Evolutionary conservation across 371 early-diverging fungal species (phyloP), one percentile per base, ranked within the genome.

Genomic region (Mortierella polycephala): DNA sequence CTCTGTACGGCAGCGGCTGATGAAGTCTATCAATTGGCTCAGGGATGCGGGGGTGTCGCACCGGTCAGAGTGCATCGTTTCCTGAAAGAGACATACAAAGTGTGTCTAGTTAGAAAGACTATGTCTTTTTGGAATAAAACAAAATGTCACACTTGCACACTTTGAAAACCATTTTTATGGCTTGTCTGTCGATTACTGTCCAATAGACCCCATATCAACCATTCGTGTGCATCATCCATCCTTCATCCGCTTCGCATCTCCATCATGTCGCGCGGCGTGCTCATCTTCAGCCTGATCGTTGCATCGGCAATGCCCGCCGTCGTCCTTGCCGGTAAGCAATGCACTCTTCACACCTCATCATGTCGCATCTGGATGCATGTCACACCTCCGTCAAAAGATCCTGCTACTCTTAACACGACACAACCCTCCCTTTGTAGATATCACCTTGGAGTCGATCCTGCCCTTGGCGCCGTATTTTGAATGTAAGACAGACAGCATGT

Each of bases 1-100:
- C 1, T 64, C 83, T 2, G 75, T 86, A 10, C 73, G 81, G 21
- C 79, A 86, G 54, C 71, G 90, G 7, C 69, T 89, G 5, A 45
- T 68, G 16, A 68, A 82, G 8, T 82, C 88, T 16, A 54, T 83
- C 20, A 47, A 62, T 16, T 89, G 90, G 90, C 83, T 88, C 39
- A 62, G 57, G 40, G 83, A 81, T 10, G 68, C 84, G 14, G 82
- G 83, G 30, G 30, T 30, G 30, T 30, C 30, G 30, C 30, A 30
- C 30, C 30, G 30, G 30, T 30, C 30, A 30, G 30, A 30, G 30
- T 30, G 30, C 30, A 30, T 30, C 2, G 30, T 30, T 30, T 30
- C 30, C 30, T 30, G 30, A 30, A 1, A 30, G 30, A 30, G 1
- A 30, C 4, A 4, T 30, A 30, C 4, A 4, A 2, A 30, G 30